A percentile compares a stretch with the other conserved stretches of the same genome.
Conservation (phyloP, 257 asterid genomes). For the Solanum sejunctum region DNA sequence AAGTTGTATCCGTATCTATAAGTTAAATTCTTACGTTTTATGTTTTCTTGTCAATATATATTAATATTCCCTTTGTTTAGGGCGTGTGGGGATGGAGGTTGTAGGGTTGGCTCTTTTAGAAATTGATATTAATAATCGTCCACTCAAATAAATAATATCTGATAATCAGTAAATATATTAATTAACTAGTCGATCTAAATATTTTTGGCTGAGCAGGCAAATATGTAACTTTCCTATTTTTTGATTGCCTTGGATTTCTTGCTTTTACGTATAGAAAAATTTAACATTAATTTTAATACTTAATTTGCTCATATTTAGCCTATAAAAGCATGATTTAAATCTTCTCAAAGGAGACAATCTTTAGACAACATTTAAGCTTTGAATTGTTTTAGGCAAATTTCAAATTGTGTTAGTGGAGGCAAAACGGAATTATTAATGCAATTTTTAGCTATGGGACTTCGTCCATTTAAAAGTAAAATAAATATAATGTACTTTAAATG, state of each 20-base stretch:
- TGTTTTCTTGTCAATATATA: not conserved
- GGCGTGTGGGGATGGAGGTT: not conserved
- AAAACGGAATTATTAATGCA: constrained; percentile 7
- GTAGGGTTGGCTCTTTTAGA: not conserved
- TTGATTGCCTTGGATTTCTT: not conserved
- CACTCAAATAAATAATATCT: not conserved
- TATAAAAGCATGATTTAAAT: not conserved
- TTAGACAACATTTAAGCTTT: not conserved
- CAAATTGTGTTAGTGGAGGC: constrained; percentile 10
- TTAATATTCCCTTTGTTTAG: not conserved
- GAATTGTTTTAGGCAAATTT: not conserved
- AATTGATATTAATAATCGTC: not conserved
- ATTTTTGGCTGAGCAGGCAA: not conserved
- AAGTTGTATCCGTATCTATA: not conserved
- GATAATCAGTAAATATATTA: not conserved
- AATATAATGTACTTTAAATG: not conserved
- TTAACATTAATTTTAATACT: not conserved
- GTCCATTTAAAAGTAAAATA: not conserved
- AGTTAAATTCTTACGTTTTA: not conserved
- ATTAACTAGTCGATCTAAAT: not conserved
- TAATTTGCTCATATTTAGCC: not conserved
- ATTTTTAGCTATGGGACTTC: not conserved
- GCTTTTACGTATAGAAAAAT: not conserved
- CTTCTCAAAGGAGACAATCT: not conserved
- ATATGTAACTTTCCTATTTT: not conserved